phyloP scores from a whole-genome alignment of 371 early-diverging fungal genomes.

The Ordospora pajunii region DNA sequence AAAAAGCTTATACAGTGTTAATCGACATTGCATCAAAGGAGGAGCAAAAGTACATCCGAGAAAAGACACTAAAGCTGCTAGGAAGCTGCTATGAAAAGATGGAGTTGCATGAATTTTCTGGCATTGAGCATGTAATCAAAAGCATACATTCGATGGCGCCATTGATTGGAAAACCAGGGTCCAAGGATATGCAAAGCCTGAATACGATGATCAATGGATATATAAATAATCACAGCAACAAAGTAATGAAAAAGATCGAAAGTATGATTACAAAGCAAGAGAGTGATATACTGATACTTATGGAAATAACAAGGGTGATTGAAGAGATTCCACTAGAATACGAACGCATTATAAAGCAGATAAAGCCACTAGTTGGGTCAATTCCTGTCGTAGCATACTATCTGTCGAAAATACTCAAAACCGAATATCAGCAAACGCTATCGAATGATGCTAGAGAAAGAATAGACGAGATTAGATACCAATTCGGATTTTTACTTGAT shows the following conservation, averaged over 20 bases:
- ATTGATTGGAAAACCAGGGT: background rate
- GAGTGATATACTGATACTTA: background rate
- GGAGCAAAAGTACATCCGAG: background rate
- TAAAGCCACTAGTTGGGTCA: background rate
- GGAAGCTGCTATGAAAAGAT: background rate
- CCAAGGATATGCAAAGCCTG: background rate
- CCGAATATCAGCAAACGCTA: background rate
- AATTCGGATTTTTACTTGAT: conserved; percentile 33
- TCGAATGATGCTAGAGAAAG: background rate
- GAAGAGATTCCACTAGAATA: conserved; percentile 28
- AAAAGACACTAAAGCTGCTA: background rate
- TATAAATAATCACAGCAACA: background rate
- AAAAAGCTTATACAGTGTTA: background rate
- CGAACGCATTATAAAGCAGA: conserved; percentile 6
- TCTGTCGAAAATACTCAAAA: background rate
- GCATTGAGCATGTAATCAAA: conserved; percentile 10
- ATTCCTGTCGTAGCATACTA: background rate
- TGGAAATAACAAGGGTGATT: conserved; percentile 27
- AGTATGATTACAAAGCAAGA: background rate
- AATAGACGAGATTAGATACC: background rate
- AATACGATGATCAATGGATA: background rate
- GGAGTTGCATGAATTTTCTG: background rate
- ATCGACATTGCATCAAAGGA: background rate
- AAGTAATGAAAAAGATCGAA: background rate
- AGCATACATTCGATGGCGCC: conserved; percentile 9